phyloP scores from a whole-genome alignment of 2,329 filamentous ascomycete species.

The Fusarium metavorans region DNA sequence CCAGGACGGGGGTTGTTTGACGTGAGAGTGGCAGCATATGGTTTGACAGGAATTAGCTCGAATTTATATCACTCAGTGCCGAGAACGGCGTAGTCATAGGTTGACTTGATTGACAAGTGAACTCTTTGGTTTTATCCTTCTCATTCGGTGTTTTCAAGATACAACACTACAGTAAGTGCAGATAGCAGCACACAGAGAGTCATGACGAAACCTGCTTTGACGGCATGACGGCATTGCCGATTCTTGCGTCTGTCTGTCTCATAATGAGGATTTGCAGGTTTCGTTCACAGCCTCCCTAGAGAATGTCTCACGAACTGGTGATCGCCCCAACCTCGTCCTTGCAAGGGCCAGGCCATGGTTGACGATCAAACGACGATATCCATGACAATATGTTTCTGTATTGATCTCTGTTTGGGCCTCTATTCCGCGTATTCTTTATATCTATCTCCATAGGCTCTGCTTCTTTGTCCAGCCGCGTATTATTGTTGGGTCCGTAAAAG shows the following conservation, averaged over 20 bases:
- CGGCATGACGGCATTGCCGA: not conserved
- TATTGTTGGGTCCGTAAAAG: not conserved
- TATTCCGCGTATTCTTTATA: not conserved
- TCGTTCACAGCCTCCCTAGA: conserved; percentile 10
- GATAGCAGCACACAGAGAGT: not conserved
- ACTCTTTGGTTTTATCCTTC: not conserved
- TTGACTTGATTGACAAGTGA: not conserved
- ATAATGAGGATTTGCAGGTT: not conserved
- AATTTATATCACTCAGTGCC: not conserved
- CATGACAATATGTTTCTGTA: conserved; percentile 4
- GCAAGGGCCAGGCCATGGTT: conserved; percentile 1
- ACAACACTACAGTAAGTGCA: not conserved
- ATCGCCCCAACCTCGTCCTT: conserved; percentile 10
- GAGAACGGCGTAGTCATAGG: not conserved
- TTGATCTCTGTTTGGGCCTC: not conserved
- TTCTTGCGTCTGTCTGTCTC: not conserved
- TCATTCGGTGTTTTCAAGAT: not conserved
- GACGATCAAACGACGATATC: conserved; percentile 13
- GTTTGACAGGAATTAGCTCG: not conserved
- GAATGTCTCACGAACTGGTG: not conserved
- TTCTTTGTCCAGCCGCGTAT: not conserved
- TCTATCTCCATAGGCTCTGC: not conserved
- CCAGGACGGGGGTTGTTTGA: conserved; percentile 11
- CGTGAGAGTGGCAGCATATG: not conserved
- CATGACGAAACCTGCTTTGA: not conserved